Conservation (phyloP, 495 filamentous ascomycete genomes). For the Penicillium atrosanguineum region DNA sequence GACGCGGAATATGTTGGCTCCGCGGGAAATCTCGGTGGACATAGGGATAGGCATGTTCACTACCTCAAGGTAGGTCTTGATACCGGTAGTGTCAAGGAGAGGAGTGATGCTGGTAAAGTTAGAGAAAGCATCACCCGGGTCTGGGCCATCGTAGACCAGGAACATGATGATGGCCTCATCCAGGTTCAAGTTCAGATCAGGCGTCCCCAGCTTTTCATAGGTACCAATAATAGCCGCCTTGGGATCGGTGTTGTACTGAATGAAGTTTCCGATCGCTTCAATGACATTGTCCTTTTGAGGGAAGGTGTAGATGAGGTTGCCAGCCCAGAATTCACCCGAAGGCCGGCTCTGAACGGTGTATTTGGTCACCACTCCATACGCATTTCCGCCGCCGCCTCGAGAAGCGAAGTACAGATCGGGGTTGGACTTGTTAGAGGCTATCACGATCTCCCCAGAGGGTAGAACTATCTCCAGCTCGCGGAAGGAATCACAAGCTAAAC, state of each 20-base stretch:
- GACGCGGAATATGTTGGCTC: conserved; percentile 34
- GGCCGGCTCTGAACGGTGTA: conserved; percentile 29
- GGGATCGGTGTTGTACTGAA: conserved; percentile 32
- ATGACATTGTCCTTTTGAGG: conserved; percentile 24
- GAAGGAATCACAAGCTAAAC: conserved; percentile 35
- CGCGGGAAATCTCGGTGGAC: conserved; percentile 26
- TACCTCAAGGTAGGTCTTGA: conserved; percentile 30
- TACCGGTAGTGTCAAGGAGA: conserved; percentile 21
- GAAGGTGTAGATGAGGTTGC: conserved; percentile 29
- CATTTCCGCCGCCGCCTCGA: conserved; percentile 50
- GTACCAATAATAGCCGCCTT: conserved; percentile 34
- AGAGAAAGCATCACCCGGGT: conserved; percentile 26
- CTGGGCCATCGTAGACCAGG: conserved; percentile 35
- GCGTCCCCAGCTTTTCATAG: conserved; percentile 28
- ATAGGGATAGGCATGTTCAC: conserved; percentile 32
- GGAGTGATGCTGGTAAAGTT: conserved; percentile 31
- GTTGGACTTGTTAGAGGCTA: conserved; percentile 46
- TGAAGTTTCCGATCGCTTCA: conserved; percentile 28
- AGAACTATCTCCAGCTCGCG: conserved; percentile 46
- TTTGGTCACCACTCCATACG: conserved; percentile 47
- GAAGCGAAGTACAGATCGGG: conserved; percentile 58
- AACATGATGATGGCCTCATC: conserved; percentile 35
- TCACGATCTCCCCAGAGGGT: conserved; percentile 47
- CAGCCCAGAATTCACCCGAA: conserved; percentile 27
- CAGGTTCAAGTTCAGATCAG: conserved; percentile 24